These are phyloP conservation scores for Lyophyllum decastes DNA, from an alignment of 768 basidiomycete species.

Conservation along the genomic window DNA sequence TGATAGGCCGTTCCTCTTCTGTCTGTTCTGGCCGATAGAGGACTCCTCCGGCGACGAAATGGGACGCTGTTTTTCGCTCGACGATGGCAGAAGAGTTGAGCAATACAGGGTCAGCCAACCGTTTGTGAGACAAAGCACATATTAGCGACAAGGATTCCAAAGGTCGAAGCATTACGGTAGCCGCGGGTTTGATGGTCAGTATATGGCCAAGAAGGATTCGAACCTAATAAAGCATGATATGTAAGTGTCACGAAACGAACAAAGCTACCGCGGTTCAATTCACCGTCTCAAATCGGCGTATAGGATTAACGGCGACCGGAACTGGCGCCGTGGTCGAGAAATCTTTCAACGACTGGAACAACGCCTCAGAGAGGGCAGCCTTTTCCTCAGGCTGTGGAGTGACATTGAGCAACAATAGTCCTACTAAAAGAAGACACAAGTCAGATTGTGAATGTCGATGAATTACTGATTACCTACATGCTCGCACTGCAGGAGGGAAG, in stretches of 20 bases:
- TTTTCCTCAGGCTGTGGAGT: constrained; percentile 21
- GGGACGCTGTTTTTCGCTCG: constrained; percentile 18
- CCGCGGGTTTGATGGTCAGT: constrained; percentile 6
- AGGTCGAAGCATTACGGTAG: background rate
- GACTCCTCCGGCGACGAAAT: constrained; percentile 17
- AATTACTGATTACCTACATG: constrained; percentile 17
- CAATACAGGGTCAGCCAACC: constrained; percentile 21
- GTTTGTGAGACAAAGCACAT: constrained; percentile 23
- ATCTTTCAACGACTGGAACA: constrained; percentile 23
- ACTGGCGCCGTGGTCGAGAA: constrained; percentile 18
- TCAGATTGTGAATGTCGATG: background rate
- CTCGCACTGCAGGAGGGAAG: constrained; percentile 28
- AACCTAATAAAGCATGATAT: background rate
- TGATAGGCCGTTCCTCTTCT: background rate
- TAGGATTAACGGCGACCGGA: constrained; percentile 13
- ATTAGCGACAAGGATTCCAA: constrained; percentile 21
- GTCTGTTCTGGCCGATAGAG: constrained; percentile 17
- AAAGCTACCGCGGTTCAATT: background rate
- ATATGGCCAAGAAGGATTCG: constrained; percentile 8
- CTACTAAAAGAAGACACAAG: constrained; percentile 18
- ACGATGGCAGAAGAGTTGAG: constrained; percentile 14
- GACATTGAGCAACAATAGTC: constrained; percentile 21
- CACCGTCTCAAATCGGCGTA: constrained; percentile 10
- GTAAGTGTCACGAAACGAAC: background rate
- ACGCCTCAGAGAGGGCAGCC: constrained; percentile 22